These are phyloP conservation scores for Dothideomycetes sp. DNA, from an alignment of 2,329 filamentous ascomycete genomes.

Conservation along the genomic window DNA sequence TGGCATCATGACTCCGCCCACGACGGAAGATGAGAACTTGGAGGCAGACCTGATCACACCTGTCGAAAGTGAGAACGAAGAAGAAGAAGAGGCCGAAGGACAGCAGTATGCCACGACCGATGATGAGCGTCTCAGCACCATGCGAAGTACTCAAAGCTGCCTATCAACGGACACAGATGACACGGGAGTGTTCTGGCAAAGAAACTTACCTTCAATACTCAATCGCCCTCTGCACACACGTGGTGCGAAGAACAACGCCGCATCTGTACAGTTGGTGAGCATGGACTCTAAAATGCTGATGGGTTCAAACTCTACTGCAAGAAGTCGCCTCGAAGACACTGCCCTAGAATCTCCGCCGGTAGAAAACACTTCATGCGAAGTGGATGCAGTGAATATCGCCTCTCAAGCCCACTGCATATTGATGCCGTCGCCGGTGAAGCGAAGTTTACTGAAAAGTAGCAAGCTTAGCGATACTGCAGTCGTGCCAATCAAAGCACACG, in stretches of 20 bases:
- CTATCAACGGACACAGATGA: conserved; percentile 12
- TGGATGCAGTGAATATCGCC: background rate
- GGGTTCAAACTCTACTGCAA: background rate
- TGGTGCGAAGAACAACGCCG: background rate
- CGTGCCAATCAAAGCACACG: background rate
- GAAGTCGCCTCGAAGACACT: no score
- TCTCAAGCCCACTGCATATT: background rate
- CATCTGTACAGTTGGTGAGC: no score
- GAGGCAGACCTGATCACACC: background rate
- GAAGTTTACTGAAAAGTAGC: conserved; percentile 15
- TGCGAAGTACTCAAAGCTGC: background rate
- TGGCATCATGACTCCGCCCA: conserved; percentile 23
- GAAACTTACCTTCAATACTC: conserved; percentile 16
- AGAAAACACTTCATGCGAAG: no score
- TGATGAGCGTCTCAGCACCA: background rate
- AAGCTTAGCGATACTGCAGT: conserved; percentile 11
- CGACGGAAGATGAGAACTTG: conserved; percentile 16
- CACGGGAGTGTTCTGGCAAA: conserved; percentile 19
- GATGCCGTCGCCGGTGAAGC: conserved; percentile 15
- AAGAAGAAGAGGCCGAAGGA: conserved; percentile 4
- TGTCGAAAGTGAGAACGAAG: conserved; percentile 3
- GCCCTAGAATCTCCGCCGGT: no score
- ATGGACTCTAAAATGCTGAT: no score
- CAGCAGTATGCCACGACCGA: background rate
- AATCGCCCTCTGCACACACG: background rate